Base-by-base conservation (phyloP, 495 filamentous ascomycete species). In the Neurospora sp. region DNA sequence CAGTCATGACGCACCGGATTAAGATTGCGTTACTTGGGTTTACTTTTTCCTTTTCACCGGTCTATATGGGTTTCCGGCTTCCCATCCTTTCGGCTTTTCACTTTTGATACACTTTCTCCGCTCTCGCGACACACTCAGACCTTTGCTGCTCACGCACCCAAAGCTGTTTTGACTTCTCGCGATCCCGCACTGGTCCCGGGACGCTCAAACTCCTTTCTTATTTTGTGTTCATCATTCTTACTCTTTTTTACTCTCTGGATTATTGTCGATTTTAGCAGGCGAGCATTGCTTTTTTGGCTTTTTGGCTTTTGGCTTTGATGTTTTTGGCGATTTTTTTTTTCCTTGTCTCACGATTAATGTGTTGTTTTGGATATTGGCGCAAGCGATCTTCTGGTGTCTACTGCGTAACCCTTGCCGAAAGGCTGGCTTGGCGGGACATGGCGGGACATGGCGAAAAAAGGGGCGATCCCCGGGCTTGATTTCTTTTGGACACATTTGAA, bases 61-160 rank as follows among this genome's bases (percentile, higher is more conserved):
- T 75, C 46, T 71, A 48, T 74, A 38, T 71, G 71, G 40, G 72
- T 44, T 74, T 44, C 54, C 46, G 70, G 70, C 75, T 74, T 62
- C 38, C 75, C 40, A 71, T 27, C 71, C 74, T 75, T 41, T 62
- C 37, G 69, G 31, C 48, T 72, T 74, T 70, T 70, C 39, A 35
- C 70, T 31, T 35, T 46, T 69, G 46, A 76, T 81, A 81, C 79
- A 80, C 72, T 81, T 80, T 39, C 72, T 72, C 77, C 79, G 79
- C 80, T 80, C 80, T 74, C 80, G 78, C 78, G 78, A 80, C 77
- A 79, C 74, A 74, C 76, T 73, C 78, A 80, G 79, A 81, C 74
- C 78, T 76, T 72, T 73, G 73, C 76, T 77, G 80, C 80, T 81
- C 80, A 81, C 80, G 80, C 80, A 76, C 76, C 74, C 69, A 75